Evolutionary conservation across 345 rosid species (phyloP), one percentile per base, ranked within the genome.

Genomic region (Citrus cavaleriei): DNA sequence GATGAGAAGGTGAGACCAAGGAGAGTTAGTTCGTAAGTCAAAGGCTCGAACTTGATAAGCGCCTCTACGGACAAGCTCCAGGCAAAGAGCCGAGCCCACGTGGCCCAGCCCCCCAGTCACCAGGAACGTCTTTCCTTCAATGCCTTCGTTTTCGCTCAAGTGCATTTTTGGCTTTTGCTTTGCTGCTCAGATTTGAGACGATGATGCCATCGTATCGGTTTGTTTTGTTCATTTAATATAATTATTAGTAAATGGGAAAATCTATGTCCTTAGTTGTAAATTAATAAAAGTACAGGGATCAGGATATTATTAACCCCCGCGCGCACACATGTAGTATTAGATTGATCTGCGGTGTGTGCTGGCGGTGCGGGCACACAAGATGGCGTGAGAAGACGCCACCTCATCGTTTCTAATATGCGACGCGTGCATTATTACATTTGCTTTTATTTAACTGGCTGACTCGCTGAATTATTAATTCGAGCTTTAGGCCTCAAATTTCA

Each of bases 111-210:
- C 98, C 58, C 98, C 97, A 6, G 97, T 93, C 10, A 95, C 95
- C 18, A 89, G 91, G 73, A 93, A 92, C 85, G 88, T 85, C 67
- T 86, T 86, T 73, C 85, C 93, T 80, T 95, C 95, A 60, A 95
- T 87, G 13, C 98, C 98, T 82, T 95, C 98, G 76, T 93, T 95
- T 82, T 95, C 98, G 86, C 94, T 93, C 83, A 95, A 78, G 85
- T 91, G 97, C 98, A 93, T 91, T 59, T 81, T 73, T 54, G 51
- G 51, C 51, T 3, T 13, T 46, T 46, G 51, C 51, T 46, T 46
- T 46, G 51, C 18, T 46, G 18, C 18, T 13, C 51, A 46, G 51
- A 46, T 13, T 46, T 12, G 51, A 0, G 51, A 13, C 51, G 18
- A 3, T 13, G 51, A 46, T 46, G 51, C 51, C 18, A 13, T 1